phyloP scores from a whole-genome alignment of 2,329 filamentous ascomycete species.

The Tympanopsis confertula region DNA sequence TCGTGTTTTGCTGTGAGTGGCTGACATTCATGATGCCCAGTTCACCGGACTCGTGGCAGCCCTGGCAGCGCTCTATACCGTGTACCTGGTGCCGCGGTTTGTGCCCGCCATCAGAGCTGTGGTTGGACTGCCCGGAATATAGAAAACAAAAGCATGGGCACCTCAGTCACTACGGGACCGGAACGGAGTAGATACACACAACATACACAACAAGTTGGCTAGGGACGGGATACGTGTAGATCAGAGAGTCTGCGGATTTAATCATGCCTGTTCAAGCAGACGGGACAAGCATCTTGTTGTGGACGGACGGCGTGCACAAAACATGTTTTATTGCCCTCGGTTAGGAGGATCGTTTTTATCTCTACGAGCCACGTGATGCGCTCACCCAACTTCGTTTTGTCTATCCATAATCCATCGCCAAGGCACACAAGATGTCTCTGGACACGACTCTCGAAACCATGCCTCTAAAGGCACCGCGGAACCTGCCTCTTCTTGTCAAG shows the following conservation, averaged over 20 bases:
- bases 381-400: no score
- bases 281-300: no score
- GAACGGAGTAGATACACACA: neutral
- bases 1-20: neutral
- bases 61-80: constrained; percentile 28
- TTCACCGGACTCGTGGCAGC: constrained; percentile 41
- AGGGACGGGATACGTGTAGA: no score
- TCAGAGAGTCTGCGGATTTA: no score
- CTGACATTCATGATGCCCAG: constrained; percentile 14
- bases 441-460: constrained; percentile 22
- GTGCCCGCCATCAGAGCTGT: constrained; percentile 30
- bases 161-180: neutral
- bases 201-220: neutral
- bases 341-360: no score
- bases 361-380: no score
- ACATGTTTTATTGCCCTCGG: no score
- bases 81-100: constrained; percentile 40
- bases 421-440: constrained; percentile 24
- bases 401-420: no score
- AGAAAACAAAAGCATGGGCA: constrained; percentile 1
- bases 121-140: constrained; percentile 39
- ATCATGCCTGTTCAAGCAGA: no score
- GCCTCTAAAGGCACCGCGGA: constrained; percentile 25
- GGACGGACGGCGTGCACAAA: no score
- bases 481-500: constrained; percentile 38